phyloP scores from a whole-genome alignment of 345 rosid species.

The Carallia brachiata region DNA sequence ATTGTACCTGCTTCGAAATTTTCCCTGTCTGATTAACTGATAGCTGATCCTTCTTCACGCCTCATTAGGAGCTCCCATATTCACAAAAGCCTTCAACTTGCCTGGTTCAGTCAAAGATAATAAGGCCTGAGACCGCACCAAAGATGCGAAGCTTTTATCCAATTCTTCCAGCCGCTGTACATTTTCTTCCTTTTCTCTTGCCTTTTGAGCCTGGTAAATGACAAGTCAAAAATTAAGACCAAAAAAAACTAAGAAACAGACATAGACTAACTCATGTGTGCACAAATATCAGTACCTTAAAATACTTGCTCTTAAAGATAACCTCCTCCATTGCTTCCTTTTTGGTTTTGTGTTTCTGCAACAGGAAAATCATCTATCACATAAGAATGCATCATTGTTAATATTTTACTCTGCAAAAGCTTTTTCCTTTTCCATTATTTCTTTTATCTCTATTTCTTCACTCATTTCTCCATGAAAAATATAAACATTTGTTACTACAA shows the following conservation, averaged over 20 bases:
- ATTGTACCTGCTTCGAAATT: constrained; percentile 39
- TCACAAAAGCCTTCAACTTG: constrained; percentile 54
- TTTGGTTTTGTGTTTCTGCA: constrained; percentile 80
- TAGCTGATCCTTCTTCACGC: constrained; percentile 31
- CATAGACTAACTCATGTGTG: neutral
- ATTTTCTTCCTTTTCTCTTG: constrained; percentile 80
- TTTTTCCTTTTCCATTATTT: too few relatives aligned
- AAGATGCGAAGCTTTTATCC: constrained; percentile 65
- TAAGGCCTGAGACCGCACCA: constrained; percentile 58
- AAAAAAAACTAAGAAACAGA: neutral
- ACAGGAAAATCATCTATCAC: constrained; percentile 12
- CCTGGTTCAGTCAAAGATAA: constrained; percentile 61
- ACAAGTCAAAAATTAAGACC: neutral
- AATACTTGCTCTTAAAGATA: constrained; percentile 90
- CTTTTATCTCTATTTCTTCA: too few relatives aligned
- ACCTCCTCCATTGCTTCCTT: constrained; percentile 91
- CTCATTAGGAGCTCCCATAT: constrained; percentile 38
- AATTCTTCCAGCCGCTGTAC: constrained; percentile 73
- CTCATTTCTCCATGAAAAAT: too few relatives aligned
- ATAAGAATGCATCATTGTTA: constrained; percentile 1
- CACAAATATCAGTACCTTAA: constrained; percentile 53
- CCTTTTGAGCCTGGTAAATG: constrained; percentile 70
- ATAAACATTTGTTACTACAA: too few relatives aligned
- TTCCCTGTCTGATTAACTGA: constrained; percentile 23
- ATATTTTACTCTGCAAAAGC: neutral